Base-by-base conservation (phyloP, 306 rosid genomes). In the Quercus wislizeni region DNA sequence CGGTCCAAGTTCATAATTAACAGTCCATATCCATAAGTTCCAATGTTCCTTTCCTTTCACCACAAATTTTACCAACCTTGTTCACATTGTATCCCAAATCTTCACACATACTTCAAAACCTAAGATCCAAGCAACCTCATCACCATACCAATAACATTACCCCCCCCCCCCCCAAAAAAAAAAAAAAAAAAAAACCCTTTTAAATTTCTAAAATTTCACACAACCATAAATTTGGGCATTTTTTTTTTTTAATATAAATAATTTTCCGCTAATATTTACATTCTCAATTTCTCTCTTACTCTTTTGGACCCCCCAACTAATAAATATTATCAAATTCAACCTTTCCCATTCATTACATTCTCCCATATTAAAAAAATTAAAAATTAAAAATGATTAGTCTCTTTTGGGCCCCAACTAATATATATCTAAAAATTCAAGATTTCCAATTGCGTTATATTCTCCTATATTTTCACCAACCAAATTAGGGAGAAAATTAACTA, bases 61-160 rank as follows among this genome's bases (percentile, higher is more conserved):
- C 64, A 6, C 5, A 58, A 20, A 58, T 2, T 27, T 59, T 59
- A 20, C 13, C 75, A 35, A 70, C 30, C 74, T 30, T 19, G 71
- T 65, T 13, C 71, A 38, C 56, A 2, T 11, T 12, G 82, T 72
- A 54, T 75, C 65, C 73, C 31, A 78, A 38, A 78, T 33, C 25
- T 17, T 13, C 1, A 15, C 28, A 30, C 69, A 27, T 25, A 67
- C 3, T 63, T 19, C 55, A 46, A 46, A 65, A 12, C 52, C 52
- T 12, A 46, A 46, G 52, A 46, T 46, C 52, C 52, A 46, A 11
- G 52, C 52, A 46, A 46, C 52, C 43, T 1, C 2, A 38, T 38
- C 43, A 38, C 10, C 43, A 38, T 6, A 38, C 43, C 43, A 38
- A 38, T 38, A 38, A 6, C 43, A 38, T 38, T 6, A 38, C 9